Conservation (phyloP, 1,284 basidiomycete genomes). For the Termitomyces sp. region DNA sequence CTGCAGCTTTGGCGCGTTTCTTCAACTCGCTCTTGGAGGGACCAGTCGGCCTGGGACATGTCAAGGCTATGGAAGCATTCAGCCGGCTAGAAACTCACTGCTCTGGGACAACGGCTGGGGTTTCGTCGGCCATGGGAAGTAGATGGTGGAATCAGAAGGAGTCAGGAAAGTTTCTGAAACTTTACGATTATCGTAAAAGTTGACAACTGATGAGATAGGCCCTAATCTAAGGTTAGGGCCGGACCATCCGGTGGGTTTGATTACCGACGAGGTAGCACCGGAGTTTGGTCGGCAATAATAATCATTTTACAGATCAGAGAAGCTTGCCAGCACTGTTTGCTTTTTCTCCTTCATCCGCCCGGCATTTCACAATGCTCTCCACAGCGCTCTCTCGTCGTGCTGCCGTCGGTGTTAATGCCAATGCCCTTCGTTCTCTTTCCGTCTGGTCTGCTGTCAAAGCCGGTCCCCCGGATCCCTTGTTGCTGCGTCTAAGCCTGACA, state of each 20-base stretch:
- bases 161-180: not conserved
- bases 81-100: slow-evolving; percentile 15
- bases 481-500: slow-evolving; percentile 72
- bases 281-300: slow-evolving; percentile 5
- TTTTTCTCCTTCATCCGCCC: slow-evolving; percentile 14
- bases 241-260: not conserved
- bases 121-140: slow-evolving; percentile 13
- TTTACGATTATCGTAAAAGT: too few relatives aligned
- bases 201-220: slow-evolving; percentile 7
- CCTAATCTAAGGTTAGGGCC: slow-evolving; percentile 15
- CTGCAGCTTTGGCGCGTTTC: slow-evolving; percentile 88
- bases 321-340: slow-evolving; percentile 17
- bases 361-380: slow-evolving; percentile 37
- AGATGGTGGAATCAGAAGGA: slow-evolving; percentile 5
- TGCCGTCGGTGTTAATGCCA: slow-evolving; percentile 29
- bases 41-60: slow-evolving; percentile 28
- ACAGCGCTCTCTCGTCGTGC: slow-evolving; percentile 41
- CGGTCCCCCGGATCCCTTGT: slow-evolving; percentile 87
- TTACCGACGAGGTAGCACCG: not conserved
- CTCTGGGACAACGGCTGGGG: slow-evolving; percentile 11
- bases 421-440: slow-evolving; percentile 48
- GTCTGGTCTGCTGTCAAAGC: slow-evolving; percentile 82
- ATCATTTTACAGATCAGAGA: not conserved
- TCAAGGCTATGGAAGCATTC: not conserved
- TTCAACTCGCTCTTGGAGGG: slow-evolving; percentile 91